Base-by-base conservation (phyloP, 768 basidiomycete species). In the Amanita thiersii region DNA sequence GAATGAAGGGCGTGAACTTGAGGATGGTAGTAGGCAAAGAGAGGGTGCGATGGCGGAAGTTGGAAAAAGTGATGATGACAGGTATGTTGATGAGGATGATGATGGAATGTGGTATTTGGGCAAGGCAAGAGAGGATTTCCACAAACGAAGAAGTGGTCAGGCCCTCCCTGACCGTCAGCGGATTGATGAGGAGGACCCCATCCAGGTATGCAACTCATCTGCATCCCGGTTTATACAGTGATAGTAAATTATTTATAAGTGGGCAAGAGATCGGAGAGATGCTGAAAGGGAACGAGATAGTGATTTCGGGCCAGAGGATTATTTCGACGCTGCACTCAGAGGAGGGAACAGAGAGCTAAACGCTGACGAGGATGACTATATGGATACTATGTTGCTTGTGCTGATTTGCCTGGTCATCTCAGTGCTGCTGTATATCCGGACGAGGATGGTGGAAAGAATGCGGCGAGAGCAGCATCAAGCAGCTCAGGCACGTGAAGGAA, bases 221-320 rank as follows among this genome's bases (percentile, higher is more conserved):
- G 26, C 19, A 25, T 15, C 15, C 18, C 20, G 5, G 11, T 20
- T 19, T 7, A n/a, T 28, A 32, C 19, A 26, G 17, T 50, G 28
- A 41, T 39, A 39, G n/a, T 15, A 28, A 11, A 29, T 14, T 30
- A 37, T 37, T 21, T 21, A 41, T 29, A n/a, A 87, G 80, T 91
- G 86, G 84, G 86, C 86, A 19, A 69, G 80, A 44, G 81, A 86
- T 7, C 73, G 81, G 33, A 69, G 81, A 48, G 76, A 76, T 38
- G 78, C 77, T 2, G 86, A 86, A 47, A 73, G 73, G 42, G 85
- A 85, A 20, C 74, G 77, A 18, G 83, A 87, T 20, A 68, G 70
- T 37, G 87, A 89, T 44, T 79, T 79, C 48, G 81, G 80, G 5
- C 80, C 86, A 0, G 89, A 92, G 35, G 88, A 89, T 53, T 87